Evolutionary conservation across 768 basidiomycete genomes (phyloP).

Genomic region (Calocera viscosa): DNA sequence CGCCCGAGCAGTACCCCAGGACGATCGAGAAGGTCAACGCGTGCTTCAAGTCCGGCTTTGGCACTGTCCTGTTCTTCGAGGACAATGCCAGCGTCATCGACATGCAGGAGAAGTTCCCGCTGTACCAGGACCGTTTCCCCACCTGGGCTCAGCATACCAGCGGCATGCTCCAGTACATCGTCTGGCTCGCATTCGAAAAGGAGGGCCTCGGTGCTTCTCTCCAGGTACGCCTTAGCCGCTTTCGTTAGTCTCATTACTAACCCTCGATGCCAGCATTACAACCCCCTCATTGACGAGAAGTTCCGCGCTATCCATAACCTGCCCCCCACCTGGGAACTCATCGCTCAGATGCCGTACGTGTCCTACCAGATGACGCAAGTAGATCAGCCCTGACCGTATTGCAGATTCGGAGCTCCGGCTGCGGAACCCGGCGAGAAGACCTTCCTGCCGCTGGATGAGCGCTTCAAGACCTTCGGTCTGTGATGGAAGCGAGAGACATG

Average conservation of each 20-base stretch:
- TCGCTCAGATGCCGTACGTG: constrained; percentile 1
- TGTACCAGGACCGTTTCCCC: constrained; percentile 20
- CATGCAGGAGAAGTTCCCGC: constrained; percentile 17
- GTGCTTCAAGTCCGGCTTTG: constrained; percentile 23
- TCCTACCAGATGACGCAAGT: constrained; percentile 18
- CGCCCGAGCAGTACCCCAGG: constrained; percentile 14
- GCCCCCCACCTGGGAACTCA: not conserved
- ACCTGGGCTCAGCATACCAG: constrained; percentile 24
- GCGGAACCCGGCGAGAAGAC: constrained; percentile 22
- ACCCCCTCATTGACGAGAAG: constrained; percentile 17
- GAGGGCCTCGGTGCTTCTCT: constrained; percentile 29
- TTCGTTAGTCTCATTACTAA: not conserved
- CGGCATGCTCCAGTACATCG: constrained; percentile 26
- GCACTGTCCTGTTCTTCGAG: constrained; percentile 30
- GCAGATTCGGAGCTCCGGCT: constrained; percentile 20
- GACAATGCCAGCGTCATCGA: constrained; percentile 20
- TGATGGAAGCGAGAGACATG: not conserved
- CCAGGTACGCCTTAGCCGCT: constrained; percentile 14
- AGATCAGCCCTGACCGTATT: constrained; percentile 20
- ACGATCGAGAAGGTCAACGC: constrained; percentile 19
- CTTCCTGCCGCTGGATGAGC: constrained; percentile 25
- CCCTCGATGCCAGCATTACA: constrained; percentile 19
- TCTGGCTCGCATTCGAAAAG: constrained; percentile 27
- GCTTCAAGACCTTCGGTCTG: constrained; percentile 23
- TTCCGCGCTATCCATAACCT: constrained; percentile 14